A percentile compares a stretch with the other conserved stretches of the same genome.
phyloP scores from a whole-genome alignment of 78 protist species.

The Bigelowiella natans region DNA sequence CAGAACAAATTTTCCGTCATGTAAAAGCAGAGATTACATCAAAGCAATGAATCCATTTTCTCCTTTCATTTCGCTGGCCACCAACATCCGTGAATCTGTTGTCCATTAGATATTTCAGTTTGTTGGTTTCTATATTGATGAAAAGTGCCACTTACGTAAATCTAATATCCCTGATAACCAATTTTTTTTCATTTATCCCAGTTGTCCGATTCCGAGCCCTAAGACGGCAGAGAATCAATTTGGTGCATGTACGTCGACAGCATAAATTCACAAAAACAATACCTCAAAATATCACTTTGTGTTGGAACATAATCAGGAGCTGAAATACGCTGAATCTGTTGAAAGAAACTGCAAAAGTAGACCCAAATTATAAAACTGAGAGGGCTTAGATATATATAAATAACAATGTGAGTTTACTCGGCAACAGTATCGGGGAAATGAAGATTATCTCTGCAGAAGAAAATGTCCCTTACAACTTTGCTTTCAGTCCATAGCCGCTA shows the following conservation, averaged over 20 bases:
- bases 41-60: constrained; percentile 92
- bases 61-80: constrained; percentile 79
- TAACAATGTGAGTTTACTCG: not conserved
- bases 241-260: not conserved
- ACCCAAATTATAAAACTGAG: not conserved
- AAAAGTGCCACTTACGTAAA: not conserved
- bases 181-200: not conserved
- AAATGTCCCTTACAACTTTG: not conserved
- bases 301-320: not conserved
- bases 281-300: not conserved
- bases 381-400: not conserved
- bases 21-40: constrained; percentile 1
- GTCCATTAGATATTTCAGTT: not conserved
- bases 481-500: not conserved
- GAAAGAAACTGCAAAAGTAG: not conserved
- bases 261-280: not conserved
- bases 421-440: not conserved
- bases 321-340: not conserved
- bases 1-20: not conserved
- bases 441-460: not conserved
- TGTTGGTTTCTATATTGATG: not conserved
- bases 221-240: not conserved
- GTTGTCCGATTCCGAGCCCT: not conserved
- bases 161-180: not conserved
- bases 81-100: constrained; percentile 63